phyloP scores from a whole-genome alignment of 805 yeast species.

The Metschnikowia arizonensis region DNA sequence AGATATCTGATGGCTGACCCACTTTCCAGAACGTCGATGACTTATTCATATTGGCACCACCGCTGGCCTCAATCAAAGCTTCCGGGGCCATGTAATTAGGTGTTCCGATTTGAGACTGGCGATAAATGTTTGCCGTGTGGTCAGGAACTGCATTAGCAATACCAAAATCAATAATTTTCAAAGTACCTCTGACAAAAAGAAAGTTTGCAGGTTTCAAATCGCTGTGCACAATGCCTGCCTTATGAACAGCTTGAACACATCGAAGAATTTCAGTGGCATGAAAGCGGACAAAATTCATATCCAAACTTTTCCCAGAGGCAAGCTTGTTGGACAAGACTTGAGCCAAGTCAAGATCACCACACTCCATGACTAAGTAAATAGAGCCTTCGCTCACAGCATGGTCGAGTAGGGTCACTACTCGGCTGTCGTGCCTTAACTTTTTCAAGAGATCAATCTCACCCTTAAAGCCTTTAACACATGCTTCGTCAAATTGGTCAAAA shows the following conservation, averaged over 20 bases:
- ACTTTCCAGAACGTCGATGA: slow-evolving; percentile 55
- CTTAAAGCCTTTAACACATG: slow-evolving; percentile 72
- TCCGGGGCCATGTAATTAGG: slow-evolving; percentile 99
- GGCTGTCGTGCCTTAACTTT: slow-evolving; percentile 49
- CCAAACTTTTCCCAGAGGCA: slow-evolving; percentile 44
- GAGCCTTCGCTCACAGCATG: slow-evolving; percentile 63
- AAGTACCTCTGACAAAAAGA: slow-evolving; percentile 72
- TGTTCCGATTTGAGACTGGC: slow-evolving; percentile 91
- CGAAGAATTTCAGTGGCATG: slow-evolving; percentile 73
- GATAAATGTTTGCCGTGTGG: slow-evolving; percentile 81
- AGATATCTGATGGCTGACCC: slow-evolving; percentile 92
- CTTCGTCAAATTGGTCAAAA: slow-evolving; percentile 75
- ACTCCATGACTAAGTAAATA: slow-evolving; percentile 81
- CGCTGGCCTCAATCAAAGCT: slow-evolving; percentile 57
- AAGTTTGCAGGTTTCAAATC: slow-evolving; percentile 69
- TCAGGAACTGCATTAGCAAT: slow-evolving; percentile 93
- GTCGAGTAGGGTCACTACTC: slow-evolving; percentile 79
- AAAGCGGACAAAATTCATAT: slow-evolving; percentile 71
- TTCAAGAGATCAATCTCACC: slow-evolving; percentile 81
- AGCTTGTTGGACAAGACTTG: slow-evolving; percentile 63
- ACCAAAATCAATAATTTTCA: slow-evolving; percentile 93
- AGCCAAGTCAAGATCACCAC: slow-evolving; percentile 89
- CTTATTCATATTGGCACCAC: slow-evolving; percentile 27
- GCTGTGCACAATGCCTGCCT: slow-evolving; percentile 78
- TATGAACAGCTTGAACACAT: slow-evolving; percentile 87